Evolutionary conservation across 2,329 filamentous ascomycete genomes (phyloP), one percentile per base, ranked within the genome.

Genomic region (Ophiostoma fasciatum): DNA sequence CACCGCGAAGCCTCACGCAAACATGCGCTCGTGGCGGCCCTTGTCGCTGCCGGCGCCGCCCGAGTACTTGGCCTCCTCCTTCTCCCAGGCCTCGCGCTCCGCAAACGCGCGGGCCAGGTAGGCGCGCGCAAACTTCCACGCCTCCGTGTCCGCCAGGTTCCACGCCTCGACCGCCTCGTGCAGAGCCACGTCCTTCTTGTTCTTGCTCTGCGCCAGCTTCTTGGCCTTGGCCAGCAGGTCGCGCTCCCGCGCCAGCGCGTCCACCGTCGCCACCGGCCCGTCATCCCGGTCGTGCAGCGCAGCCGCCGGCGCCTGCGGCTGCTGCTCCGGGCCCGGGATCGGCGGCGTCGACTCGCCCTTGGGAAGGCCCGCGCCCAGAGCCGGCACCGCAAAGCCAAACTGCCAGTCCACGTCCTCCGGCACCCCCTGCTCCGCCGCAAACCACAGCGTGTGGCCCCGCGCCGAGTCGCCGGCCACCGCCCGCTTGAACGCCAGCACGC

Each of bases 391-490:
- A 56, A 96, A 96, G 36, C 88, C 90, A 52, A 96, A 83, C 46
- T 79, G 71, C 84, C 85, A 96, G 51, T 88, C 79, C 3, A 94
- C 62, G 45, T 90, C 80, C n/a, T 68, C 55, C 4, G 78, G 74
- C 7, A 78, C 58, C 13, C 61, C 58, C 29, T 62, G 60, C 49
- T 78, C 72, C n/a, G 82, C 81, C 0, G 78, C 79, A 15, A 94
- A 62, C 87, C 87, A 94, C 15, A 94, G 62, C 0, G 78, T 76
- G 45, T 74, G 74, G 0, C 73, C 63, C 1, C 67, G 60, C 13
- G 70, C 71, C 40, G 68, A 66, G 12, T 78, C 71, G 13, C 75
- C 72, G 4, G 82, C 88, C 5, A 94, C 76, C 4, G 75, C 71
- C 45, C 87, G 77, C 55, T 96, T 94, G 54, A 94, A 76, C 21